These are phyloP conservation scores for Tolypocladium ophioglossoides DNA, from an alignment of 2,329 filamentous ascomycete species.

Conservation along the genomic window DNA sequence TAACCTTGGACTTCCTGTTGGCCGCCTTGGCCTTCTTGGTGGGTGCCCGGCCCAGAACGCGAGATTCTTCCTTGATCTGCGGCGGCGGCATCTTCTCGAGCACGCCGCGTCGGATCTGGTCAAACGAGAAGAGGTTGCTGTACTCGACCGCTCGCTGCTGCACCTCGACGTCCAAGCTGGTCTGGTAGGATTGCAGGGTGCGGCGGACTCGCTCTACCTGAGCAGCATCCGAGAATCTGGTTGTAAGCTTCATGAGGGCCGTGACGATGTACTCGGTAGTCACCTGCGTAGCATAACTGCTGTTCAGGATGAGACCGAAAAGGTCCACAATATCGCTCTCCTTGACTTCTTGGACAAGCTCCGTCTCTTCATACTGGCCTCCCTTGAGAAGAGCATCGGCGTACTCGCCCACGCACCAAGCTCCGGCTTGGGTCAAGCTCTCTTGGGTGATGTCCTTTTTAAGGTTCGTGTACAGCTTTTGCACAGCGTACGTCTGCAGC, in stretches of 20 bases:
- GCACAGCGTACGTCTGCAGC: slow-evolving; percentile 89
- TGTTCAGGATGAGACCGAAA: slow-evolving; percentile 87
- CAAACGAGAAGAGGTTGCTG: slow-evolving; percentile 83
- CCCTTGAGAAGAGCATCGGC: slow-evolving; percentile 82
- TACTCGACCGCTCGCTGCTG: slow-evolving; percentile 96
- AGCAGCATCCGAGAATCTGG: slow-evolving; percentile 69
- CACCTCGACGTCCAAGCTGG: slow-evolving; percentile 87
- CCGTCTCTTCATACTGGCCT: slow-evolving; percentile 89
- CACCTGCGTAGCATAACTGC: slow-evolving; percentile 84
- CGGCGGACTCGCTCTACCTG: slow-evolving; percentile 79
- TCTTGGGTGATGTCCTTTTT: slow-evolving; percentile 98
- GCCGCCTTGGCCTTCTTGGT: slow-evolving; percentile 54
- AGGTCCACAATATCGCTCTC: slow-evolving; percentile 87
- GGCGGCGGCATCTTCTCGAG: slow-evolving; percentile 96
- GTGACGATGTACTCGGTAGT: slow-evolving; percentile 95
- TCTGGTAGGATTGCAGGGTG: slow-evolving; percentile 66
- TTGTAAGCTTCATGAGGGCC: slow-evolving; percentile 88
- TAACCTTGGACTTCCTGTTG: slow-evolving; percentile 64
- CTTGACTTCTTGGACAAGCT: slow-evolving; percentile 68
- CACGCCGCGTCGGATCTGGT: slow-evolving; percentile 78
- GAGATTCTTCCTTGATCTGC: slow-evolving; percentile 90
- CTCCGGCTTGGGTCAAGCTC: slow-evolving; percentile 80
- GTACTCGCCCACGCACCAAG: slow-evolving; percentile 97
- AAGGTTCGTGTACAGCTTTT: slow-evolving; percentile 82
- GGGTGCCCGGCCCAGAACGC: slow-evolving; percentile 73